A percentile compares a stretch with the other conserved stretches of the same genome.
Conservation (phyloP, 768 basidiomycete genomes). For the Favolaschia claudopus region DNA sequence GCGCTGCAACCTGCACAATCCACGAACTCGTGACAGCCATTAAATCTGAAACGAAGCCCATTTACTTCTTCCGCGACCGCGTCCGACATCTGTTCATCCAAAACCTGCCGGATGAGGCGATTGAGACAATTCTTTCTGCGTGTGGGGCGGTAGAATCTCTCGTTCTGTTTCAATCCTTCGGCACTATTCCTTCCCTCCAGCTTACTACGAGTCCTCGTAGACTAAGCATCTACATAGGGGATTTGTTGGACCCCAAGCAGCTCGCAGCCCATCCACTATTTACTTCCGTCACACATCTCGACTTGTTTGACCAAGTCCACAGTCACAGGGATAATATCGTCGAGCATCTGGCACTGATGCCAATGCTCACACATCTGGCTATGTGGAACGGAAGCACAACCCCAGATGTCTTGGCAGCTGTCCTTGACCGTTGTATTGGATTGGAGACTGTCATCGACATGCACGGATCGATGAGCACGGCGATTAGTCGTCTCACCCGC, state of each 20-base stretch:
- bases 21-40: neutral
- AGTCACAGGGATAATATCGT: neutral
- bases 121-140: neutral
- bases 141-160: neutral
- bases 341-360: neutral
- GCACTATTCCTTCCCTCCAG: neutral
- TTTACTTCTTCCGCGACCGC: neutral
- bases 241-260: too few species aligned
- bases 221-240: neutral
- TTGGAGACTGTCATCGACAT: too few species aligned
- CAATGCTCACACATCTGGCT: conserved; percentile 2
- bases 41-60: neutral
- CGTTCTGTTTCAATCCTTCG: neutral
- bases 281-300: neutral
- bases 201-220: neutral
- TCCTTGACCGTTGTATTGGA: too few species aligned
- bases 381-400: neutral
- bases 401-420: too few species aligned
- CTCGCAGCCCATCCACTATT: neutral
- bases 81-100: neutral
- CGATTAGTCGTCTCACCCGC: neutral
- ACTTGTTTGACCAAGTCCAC: neutral
- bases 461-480: too few species aligned
- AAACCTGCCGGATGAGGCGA: too few species aligned
- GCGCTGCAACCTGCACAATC: neutral